phyloP scores from a whole-genome alignment of 2,329 filamentous ascomycete species.

The Aureobasidium sp. region DNA sequence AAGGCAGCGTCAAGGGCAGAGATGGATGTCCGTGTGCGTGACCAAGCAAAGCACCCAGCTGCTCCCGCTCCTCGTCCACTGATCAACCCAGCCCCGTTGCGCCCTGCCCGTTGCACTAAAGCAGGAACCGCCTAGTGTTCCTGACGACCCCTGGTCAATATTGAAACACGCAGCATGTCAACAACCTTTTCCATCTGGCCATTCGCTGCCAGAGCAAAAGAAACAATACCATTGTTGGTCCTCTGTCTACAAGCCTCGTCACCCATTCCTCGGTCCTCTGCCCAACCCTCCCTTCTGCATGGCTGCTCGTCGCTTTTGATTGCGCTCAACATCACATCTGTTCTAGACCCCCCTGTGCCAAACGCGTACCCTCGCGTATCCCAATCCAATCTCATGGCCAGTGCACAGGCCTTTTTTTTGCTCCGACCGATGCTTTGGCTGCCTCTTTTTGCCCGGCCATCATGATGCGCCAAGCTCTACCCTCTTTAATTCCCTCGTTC shows the following conservation, averaged over 20 bases:
- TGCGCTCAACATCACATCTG: not conserved
- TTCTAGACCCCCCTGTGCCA: constrained; percentile 3
- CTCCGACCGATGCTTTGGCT: constrained; percentile 1
- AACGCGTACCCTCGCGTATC: constrained; percentile 6
- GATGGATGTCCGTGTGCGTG: not conserved
- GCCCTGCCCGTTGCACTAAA: constrained; percentile 5
- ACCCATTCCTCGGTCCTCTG: not conserved
- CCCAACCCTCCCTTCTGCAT: not conserved
- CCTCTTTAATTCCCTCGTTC: constrained; percentile 6
- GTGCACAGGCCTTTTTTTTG: constrained; percentile 1
- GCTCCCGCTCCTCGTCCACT: not conserved
- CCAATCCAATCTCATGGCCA: constrained; percentile 4
- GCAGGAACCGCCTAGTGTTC: constrained; percentile 11
- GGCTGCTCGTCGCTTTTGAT: not conserved
- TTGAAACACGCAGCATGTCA: constrained; percentile 4
- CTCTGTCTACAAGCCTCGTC: not conserved
- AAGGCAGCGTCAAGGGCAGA: not conserved
- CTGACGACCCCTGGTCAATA: not conserved
- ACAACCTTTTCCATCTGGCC: not conserved
- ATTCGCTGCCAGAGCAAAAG: not conserved
- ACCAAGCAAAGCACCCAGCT: not conserved
- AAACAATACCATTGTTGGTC: not conserved
- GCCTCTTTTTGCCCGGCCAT: not conserved
- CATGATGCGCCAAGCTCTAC: not conserved
- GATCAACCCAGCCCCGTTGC: constrained; percentile 11